Conservation (phyloP, 1,284 basidiomycete species). For the Sporisorium iseilematis-ciliati region DNA sequence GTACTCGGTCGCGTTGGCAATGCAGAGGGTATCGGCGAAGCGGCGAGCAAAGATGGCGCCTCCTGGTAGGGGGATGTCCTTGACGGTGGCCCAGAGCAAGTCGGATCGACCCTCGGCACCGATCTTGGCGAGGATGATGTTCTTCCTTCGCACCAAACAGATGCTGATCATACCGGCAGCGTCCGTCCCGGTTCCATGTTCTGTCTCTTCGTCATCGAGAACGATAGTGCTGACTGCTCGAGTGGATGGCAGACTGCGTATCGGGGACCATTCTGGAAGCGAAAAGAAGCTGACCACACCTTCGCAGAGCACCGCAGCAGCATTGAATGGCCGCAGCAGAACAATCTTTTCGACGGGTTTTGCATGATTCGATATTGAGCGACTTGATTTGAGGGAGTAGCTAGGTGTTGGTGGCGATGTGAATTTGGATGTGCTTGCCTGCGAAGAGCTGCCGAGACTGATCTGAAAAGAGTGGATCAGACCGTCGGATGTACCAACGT, state of each 20-base stretch:
- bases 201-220: constrained; percentile 47
- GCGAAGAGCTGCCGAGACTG: constrained; percentile 5
- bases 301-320: constrained; percentile 51
- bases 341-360: constrained; percentile 53
- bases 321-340: constrained; percentile 30
- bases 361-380: constrained; percentile 33
- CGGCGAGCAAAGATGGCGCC: constrained; percentile 65
- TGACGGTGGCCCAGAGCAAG: constrained; percentile 53
- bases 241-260: constrained; percentile 38
- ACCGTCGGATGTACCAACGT: constrained; percentile 59
- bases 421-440: background rate
- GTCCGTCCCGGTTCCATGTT: constrained; percentile 32
- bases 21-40: constrained; percentile 59
- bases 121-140: constrained; percentile 58
- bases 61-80: constrained; percentile 60
- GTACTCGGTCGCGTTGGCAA: constrained; percentile 65
- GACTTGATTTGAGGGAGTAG: constrained; percentile 21
- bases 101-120: constrained; percentile 44
- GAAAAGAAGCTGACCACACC: constrained; percentile 50
- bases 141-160: constrained; percentile 62
- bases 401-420: background rate
- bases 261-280: constrained; percentile 37
- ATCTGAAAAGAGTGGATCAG: constrained; percentile 47
- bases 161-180: constrained; percentile 57
- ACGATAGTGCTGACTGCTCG: constrained; percentile 48